phyloP scores from a whole-genome alignment of 2,329 filamentous ascomycete species.

The Claviceps digitariae region DNA sequence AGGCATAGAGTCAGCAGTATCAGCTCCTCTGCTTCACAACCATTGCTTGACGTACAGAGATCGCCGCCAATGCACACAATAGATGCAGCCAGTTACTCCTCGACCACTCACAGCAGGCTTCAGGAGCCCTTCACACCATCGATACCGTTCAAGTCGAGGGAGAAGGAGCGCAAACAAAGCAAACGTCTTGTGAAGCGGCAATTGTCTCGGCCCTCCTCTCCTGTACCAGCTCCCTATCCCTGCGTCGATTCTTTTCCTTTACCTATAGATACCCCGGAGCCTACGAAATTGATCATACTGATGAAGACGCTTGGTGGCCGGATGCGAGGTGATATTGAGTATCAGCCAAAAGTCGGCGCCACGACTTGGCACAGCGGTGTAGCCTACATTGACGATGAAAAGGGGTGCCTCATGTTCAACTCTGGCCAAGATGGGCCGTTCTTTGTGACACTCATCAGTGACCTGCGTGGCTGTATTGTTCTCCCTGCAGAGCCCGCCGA shows the following conservation, averaged over 20 bases:
- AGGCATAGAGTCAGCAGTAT: slow-evolving; percentile 59
- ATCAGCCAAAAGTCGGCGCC: slow-evolving; percentile 42
- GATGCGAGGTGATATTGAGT: slow-evolving; percentile 69
- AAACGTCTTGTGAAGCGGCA: slow-evolving; percentile 42
- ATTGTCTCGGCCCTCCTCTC: slow-evolving; percentile 44
- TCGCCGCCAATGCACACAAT: slow-evolving; percentile 24
- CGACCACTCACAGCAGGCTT: slow-evolving; percentile 22
- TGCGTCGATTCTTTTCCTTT: slow-evolving; percentile 46
- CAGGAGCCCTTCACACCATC: slow-evolving; percentile 18
- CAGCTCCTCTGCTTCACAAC: slow-evolving; percentile 45
- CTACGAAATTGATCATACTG: slow-evolving; percentile 56
- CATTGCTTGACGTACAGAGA: slow-evolving; percentile 36
- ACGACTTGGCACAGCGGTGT: slow-evolving; percentile 57
- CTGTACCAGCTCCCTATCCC: slow-evolving; percentile 37
- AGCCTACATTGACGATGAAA: slow-evolving; percentile 65
- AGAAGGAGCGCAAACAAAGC: slow-evolving; percentile 30
- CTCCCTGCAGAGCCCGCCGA: slow-evolving; percentile 37
- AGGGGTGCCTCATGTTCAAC: slow-evolving; percentile 62
- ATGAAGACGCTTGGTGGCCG: slow-evolving; percentile 68
- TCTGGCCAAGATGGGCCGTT: slow-evolving; percentile 51
- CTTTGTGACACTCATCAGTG: slow-evolving; percentile 54
- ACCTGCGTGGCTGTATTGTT: slow-evolving; percentile 62
- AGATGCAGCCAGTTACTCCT: slow-evolving; percentile 30
- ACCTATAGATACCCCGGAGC: slow-evolving; percentile 51
- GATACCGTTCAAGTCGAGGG: slow-evolving; percentile 3